Evolutionary conservation across 306 rosid genomes (phyloP), one percentile per base, ranked within the genome.

Genomic region (Prunus kanzakura): DNA sequence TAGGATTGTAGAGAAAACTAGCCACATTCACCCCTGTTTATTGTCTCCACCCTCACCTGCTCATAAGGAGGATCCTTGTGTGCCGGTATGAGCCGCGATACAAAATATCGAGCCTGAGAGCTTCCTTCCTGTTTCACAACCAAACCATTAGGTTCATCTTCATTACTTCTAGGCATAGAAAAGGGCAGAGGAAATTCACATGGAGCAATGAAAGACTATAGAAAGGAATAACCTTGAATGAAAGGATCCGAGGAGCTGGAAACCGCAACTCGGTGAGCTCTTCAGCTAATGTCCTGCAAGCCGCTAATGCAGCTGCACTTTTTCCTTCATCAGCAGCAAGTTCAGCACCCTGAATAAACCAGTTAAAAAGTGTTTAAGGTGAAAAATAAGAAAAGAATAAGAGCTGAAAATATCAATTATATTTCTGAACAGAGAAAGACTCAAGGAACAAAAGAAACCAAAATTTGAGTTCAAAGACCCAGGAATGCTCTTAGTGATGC

Each of bases 41-140:
- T 32, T 51, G 23, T 11, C 47, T 54, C 15, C 46, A 50, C 66
- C 71, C 88, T 89, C 73, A 88, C 99, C 97, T 96, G 99, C 84
- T 96, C 99, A 71, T 96, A 96, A 69, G 99, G 98, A 85, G 99
- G 99, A 85, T 96, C 99, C 85, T 88, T 92, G 89, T 96, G 98
- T 20, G 98, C 97, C 13, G 98, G 97, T 70, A 92, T 89, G 80
- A 96, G 98, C 61, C 97, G 97, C 15, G 99, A 91, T 60, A 89
- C 97, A 58, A 96, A 92, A 80, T 92, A 96, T 32, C 99, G 88
- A 64, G 98, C 97, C 76, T 89, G 99, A 50, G 99, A 96, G 86
- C 98, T 96, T 81, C 98, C 98, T 86, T 92, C 99, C 99, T 95
- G 98, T 87, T 80, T 74, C 72, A 76, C 65, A 56, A 77, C 64